These are phyloP conservation scores for Amanita muscaria DNA, from an alignment of 768 basidiomycete genomes.

Conservation along the genomic window DNA sequence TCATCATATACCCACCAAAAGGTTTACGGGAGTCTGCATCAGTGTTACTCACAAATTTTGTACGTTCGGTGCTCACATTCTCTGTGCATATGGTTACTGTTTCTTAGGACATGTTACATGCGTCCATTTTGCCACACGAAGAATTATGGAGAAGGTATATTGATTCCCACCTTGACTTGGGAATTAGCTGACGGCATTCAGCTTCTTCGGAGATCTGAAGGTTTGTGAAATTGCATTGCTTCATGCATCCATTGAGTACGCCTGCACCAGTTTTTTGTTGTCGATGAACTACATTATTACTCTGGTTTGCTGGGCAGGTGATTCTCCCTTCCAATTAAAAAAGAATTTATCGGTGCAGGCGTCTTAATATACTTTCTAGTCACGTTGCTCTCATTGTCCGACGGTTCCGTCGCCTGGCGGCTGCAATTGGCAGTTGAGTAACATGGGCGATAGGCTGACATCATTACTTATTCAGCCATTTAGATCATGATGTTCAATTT, in stretches of 20 bases:
- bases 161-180: not conserved
- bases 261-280: slow-evolving; percentile 47
- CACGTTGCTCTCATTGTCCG: slow-evolving; percentile 77
- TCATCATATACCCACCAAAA: slow-evolving; percentile 17
- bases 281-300: slow-evolving; percentile 88
- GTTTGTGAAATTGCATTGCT: slow-evolving; percentile 15
- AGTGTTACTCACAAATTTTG: slow-evolving; percentile 86
- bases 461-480: not conserved
- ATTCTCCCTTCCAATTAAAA: no score
- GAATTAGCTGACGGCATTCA: slow-evolving; percentile 19
- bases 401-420: slow-evolving; percentile 66
- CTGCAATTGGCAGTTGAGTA: slow-evolving; percentile 64
- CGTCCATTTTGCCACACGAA: slow-evolving; percentile 78
- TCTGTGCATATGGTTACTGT: not conserved
- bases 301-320: slow-evolving; percentile 74
- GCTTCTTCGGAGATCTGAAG: slow-evolving; percentile 70
- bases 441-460: not conserved
- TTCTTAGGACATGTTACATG: slow-evolving; percentile 72
- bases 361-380: slow-evolving; percentile 25
- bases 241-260: not conserved
- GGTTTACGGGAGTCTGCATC: slow-evolving; percentile 67
- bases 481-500: slow-evolving; percentile 52
- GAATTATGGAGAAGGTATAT: slow-evolving; percentile 68
- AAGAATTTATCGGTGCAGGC: no score
- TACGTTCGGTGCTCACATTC: slow-evolving; percentile 20